A percentile compares a stretch with the other conserved stretches of the same genome.
Conservation (phyloP, 306 rosid genomes). For the Prunus davidiana region DNA sequence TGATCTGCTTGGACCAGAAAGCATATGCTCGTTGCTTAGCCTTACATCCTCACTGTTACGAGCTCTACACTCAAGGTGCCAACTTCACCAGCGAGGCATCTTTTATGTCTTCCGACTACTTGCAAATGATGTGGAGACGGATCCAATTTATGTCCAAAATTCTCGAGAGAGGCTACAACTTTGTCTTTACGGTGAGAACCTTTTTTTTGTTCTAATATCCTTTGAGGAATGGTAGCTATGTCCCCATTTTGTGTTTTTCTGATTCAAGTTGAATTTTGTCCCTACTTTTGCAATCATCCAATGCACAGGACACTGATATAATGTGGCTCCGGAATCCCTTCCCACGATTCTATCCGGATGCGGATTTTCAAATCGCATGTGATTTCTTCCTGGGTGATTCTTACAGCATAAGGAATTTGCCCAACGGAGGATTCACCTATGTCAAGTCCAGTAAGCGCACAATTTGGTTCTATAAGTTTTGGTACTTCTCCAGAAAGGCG, state of each 20-base stretch:
- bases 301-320: constrained; percentile 66
- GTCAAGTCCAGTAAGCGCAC: constrained; percentile 57
- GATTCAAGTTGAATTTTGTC: too few relatives aligned
- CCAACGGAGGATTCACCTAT: constrained; percentile 82
- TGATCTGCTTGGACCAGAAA: constrained; percentile 64
- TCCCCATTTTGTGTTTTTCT: too few relatives aligned
- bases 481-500: constrained; percentile 47
- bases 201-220: too few relatives aligned
- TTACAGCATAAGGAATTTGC: constrained; percentile 28
- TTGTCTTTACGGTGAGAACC: constrained; percentile 68
- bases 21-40: constrained; percentile 63
- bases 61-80: constrained; percentile 41
- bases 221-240: too few relatives aligned
- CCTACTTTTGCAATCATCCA: neutral
- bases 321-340: constrained; percentile 93
- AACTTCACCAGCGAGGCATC: constrained; percentile 61
- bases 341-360: constrained; percentile 39
- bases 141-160: constrained; percentile 54
- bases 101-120: constrained; percentile 61
- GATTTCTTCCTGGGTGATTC: constrained; percentile 51
- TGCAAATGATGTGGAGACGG: constrained; percentile 88
- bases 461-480: constrained; percentile 58
- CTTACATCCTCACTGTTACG: constrained; percentile 61
- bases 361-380: constrained; percentile 83
- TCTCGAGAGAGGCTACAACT: constrained; percentile 68